These are phyloP conservation scores for Botrytis fabae DNA, from an alignment of 2,329 filamentous ascomycete genomes.

Conservation along the genomic window DNA sequence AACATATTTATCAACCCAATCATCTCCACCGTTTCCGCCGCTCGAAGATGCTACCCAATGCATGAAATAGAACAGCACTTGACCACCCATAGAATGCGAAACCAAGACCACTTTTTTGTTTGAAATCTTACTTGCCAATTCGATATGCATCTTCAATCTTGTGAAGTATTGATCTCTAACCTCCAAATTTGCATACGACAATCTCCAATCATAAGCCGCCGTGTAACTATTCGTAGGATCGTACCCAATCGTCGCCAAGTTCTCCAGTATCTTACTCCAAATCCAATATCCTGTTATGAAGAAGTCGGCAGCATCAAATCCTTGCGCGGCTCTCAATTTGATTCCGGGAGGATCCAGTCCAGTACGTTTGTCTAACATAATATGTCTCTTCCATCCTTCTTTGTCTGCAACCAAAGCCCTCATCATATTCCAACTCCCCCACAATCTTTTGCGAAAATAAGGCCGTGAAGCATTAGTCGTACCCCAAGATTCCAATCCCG, in stretches of 20 bases:
- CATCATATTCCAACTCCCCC: constrained; percentile 99
- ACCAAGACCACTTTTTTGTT: constrained; percentile 80
- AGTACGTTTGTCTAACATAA: constrained; percentile 92
- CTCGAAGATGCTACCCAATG: constrained; percentile 76
- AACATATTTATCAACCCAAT: constrained; percentile 87
- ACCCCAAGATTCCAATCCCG: constrained; percentile 94
- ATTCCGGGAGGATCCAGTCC: constrained; percentile 85
- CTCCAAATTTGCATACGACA: constrained; percentile 89
- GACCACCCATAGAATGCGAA: constrained; percentile 97
- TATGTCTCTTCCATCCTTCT: constrained; percentile 89
- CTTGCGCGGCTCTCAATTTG: constrained; percentile 89
- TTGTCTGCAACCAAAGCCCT: constrained; percentile 89
- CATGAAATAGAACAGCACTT: constrained; percentile 82
- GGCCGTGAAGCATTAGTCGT: constrained; percentile 80
- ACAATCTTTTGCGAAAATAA: constrained; percentile 92
- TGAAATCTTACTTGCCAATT: constrained; percentile 72
- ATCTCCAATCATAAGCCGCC: constrained; percentile 83
- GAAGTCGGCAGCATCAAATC: constrained; percentile 97
- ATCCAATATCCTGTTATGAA: constrained; percentile 95
- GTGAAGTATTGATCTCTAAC: constrained; percentile 92
- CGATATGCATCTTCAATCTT: constrained; percentile 84
- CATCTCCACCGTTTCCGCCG: constrained; percentile 76
- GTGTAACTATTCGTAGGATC: constrained; percentile 77
- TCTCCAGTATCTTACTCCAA: constrained; percentile 90
- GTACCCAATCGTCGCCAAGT: constrained; percentile 92